These are phyloP conservation scores for Phytophthora cactorum DNA, from an alignment of 352 stramenopile genomes.

Conservation along the genomic window DNA sequence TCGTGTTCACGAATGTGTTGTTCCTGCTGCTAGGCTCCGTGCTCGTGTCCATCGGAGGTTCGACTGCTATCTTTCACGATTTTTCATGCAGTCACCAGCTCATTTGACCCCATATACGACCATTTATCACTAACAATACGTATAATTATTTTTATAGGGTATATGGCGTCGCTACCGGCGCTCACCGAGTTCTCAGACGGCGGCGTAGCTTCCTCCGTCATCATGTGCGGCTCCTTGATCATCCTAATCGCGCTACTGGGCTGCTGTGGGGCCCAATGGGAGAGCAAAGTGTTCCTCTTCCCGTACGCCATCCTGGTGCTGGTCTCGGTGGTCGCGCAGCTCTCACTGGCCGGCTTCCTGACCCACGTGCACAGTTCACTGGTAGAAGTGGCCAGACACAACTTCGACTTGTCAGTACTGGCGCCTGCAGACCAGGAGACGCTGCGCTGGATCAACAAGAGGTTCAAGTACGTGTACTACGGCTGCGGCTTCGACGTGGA, in stretches of 20 bases:
- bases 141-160: constrained; percentile 47
- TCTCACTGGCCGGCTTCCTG: constrained; percentile 82
- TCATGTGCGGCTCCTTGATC: constrained; percentile 81
- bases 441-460: constrained; percentile 78
- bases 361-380: constrained; percentile 82
- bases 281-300: constrained; percentile 88
- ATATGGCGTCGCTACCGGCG: constrained; percentile 81
- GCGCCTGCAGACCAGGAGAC: constrained; percentile 60
- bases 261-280: constrained; percentile 85
- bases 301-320: constrained; percentile 82
- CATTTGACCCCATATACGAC: neutral
- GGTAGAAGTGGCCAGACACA: constrained; percentile 60
- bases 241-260: constrained; percentile 78
- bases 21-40: constrained; percentile 85
- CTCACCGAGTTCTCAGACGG: constrained; percentile 85
- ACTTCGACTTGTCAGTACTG: constrained; percentile 77
- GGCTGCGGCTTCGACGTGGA: constrained; percentile 73
- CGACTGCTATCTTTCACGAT: constrained; percentile 4
- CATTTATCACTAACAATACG: constrained; percentile 10
- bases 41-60: constrained; percentile 81
- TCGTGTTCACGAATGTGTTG: constrained; percentile 91
- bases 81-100: constrained; percentile 6
- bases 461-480: constrained; percentile 82
- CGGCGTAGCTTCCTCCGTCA: constrained; percentile 79
- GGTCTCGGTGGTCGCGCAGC: constrained; percentile 79